These are phyloP conservation scores for Bacterosira constricta DNA, from an alignment of 108 stramenopile species.

Conservation along the genomic window DNA sequence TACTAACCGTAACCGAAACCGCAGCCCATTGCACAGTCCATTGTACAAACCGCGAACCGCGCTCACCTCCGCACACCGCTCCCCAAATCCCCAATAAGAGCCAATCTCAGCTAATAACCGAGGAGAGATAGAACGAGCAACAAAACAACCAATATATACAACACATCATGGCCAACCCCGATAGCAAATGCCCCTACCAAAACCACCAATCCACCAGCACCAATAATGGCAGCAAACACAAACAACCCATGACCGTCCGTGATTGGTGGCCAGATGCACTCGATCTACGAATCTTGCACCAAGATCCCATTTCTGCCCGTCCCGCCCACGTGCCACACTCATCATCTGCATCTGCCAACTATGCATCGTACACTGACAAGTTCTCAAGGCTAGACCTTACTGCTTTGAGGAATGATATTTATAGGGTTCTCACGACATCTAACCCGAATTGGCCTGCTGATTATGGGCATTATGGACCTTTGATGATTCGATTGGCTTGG, in stretches of 20 bases:
- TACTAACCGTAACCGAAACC: background rate
- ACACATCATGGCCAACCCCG: constrained; percentile 5
- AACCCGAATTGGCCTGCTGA: constrained; percentile 74
- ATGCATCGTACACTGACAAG: constrained; percentile 53
- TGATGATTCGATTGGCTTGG: constrained; percentile 72
- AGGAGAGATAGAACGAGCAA: no score
- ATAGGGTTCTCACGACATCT: constrained; percentile 54
- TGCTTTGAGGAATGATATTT: constrained; percentile 57
- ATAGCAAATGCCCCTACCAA: constrained; percentile 37
- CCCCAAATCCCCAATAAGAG: background rate
- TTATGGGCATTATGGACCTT: constrained; percentile 76
- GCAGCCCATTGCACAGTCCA: background rate
- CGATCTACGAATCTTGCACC: constrained; percentile 58
- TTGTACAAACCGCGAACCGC: no score
- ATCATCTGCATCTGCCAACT: background rate
- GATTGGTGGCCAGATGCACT: constrained; percentile 78
- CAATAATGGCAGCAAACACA: background rate
- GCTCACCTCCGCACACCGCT: no score
- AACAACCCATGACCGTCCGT: constrained; percentile 32
- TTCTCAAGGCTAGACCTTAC: constrained; percentile 51
- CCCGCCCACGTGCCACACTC: constrained; percentile 40
- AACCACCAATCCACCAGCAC: constrained; percentile 8
- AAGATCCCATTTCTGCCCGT: constrained; percentile 49
- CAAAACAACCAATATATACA: background rate
- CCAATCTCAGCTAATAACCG: no score